Base-by-base conservation (phyloP, 1,284 basidiomycete genomes). In the Fomitopsis pinicola region DNA sequence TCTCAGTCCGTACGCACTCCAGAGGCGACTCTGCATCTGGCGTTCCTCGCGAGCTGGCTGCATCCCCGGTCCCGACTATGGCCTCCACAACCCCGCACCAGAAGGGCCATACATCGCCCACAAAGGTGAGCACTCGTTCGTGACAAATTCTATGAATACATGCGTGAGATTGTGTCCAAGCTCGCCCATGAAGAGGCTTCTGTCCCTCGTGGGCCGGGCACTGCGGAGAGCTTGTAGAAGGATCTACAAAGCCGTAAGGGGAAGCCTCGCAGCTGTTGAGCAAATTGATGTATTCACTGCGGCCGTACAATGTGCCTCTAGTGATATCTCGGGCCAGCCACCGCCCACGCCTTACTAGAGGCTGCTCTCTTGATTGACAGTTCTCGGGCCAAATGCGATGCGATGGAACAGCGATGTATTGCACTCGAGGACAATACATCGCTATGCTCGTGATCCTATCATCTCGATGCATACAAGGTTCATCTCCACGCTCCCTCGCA, bases 101-200 rank as follows among this genome's bases (percentile, higher is more conserved):
- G 5, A 75, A 73, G 71, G 72, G 78, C 57, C 80, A 87, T 69
- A 77, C 82, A 9, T 89, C 88, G 5, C 88, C 88, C 2, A 83
- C 88, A 59, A 90, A 90, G 81, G 87, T 86, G 62, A 61, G 76
- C 66, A 17, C 35, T 8, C 35, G 12, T 26, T 14, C 35, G 22
- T 15, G 6, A 45, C 19, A 40, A 2, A 53, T 59, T 45, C 45
- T n/a, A 33, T 46, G 5, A 10, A 22, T 28, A n/a, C 19, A 33
- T 53, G 40, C 17, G 35, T 33, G 55, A 30, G 19, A 48, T 40
- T 8, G 40, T 44, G 36, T 42, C 53, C 42, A 33, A 38, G 12
- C 53, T 22, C 22, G 22, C 22, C 22, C 22, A 33, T 33, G 30
- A 2, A 33, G 30, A 33, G 30, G 30, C 30, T 8, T 33, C 30